Percentiles rank a stretch among this genome's conserved stretches.
Conservation (phyloP, 441 rosid species). For the Codiaeum variegatum region DNA sequence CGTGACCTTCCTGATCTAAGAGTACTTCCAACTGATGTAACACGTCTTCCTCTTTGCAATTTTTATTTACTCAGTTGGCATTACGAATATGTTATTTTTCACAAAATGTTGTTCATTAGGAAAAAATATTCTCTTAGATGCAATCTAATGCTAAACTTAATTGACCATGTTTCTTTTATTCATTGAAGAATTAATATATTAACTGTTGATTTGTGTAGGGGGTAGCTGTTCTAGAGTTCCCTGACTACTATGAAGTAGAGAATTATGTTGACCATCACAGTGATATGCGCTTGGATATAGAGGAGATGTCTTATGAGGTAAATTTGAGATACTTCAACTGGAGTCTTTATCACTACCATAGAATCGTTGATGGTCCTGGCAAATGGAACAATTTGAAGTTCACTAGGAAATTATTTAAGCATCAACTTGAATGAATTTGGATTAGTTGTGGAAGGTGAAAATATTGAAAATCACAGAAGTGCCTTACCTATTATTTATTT, state of each 20-base stretch:
- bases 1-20: constrained; percentile 53
- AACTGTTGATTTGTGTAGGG: constrained; percentile 44
- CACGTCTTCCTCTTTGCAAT: constrained; percentile 16
- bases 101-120: background rate
- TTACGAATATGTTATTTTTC: constrained; percentile 2
- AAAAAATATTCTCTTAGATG: background rate
- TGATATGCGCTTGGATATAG: constrained; percentile 91
- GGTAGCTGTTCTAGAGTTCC: constrained; percentile 53
- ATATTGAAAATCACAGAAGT: background rate
- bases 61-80: constrained; percentile 13
- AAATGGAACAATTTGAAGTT: background rate
- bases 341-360: background rate
- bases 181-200: constrained; percentile 14
- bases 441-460: background rate
- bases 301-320: constrained; percentile 91
- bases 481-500: background rate
- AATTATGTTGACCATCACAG: constrained; percentile 61
- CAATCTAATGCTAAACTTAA: background rate
- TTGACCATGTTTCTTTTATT: background rate
- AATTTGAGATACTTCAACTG: constrained; percentile 17
- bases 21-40: constrained; percentile 59
- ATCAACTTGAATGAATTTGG: background rate
- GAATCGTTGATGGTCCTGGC: background rate
- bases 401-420: background rate
- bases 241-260: constrained; percentile 47